These are phyloP conservation scores for Leonotis leonurus DNA, from an alignment of 257 asterid genomes.

Conservation along the genomic window DNA sequence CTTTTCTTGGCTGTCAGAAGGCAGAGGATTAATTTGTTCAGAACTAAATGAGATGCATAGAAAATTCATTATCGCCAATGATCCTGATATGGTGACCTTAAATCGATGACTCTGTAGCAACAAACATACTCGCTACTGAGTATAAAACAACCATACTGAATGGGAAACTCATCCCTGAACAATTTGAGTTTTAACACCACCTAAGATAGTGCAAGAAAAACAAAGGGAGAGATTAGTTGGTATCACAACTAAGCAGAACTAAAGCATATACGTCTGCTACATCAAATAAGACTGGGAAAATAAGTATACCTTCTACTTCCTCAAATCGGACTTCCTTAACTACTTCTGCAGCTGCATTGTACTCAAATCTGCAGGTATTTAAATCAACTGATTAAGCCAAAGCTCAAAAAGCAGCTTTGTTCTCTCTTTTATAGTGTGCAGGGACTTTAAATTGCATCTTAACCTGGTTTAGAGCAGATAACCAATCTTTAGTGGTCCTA, in stretches of 20 bases:
- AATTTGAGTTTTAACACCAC: constrained; percentile 69
- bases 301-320: constrained; percentile 69
- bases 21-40: too few species aligned
- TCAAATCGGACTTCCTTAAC: constrained; percentile 74
- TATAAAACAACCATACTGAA: constrained; percentile 9
- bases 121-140: constrained; percentile 11
- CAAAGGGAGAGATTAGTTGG: background rate
- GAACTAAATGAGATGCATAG: too few species aligned
- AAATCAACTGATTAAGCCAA: constrained; percentile 7
- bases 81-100: background rate
- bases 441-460: background rate
- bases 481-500: background rate
- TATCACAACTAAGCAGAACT: background rate
- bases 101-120: constrained; percentile 13
- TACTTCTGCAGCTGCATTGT: constrained; percentile 69
- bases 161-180: constrained; percentile 39
- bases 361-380: constrained; percentile 59
- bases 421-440: background rate
- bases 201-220: constrained; percentile 27
- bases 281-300: background rate
- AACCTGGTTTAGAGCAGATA: background rate
- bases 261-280: background rate
- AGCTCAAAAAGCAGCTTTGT: constrained; percentile 2
- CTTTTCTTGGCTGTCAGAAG: too few species aligned
- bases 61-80: too few species aligned